phyloP scores from a whole-genome alignment of 345 rosid genomes.

The Salix suchowensis region DNA sequence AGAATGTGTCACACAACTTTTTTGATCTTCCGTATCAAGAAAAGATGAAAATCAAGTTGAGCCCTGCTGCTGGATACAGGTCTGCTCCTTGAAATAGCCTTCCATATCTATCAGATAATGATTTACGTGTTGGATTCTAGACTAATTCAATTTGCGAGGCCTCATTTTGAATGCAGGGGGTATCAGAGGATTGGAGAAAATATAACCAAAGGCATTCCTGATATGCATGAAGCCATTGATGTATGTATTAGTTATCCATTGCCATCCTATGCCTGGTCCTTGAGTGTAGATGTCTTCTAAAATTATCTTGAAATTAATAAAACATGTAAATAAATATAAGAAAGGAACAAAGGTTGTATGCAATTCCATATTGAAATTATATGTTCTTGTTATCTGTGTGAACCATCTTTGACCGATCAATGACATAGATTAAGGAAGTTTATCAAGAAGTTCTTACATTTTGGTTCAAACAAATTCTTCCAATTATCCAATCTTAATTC shows the following conservation, averaged over 20 bases:
- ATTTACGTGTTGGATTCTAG: not conserved
- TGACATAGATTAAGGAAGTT: not conserved
- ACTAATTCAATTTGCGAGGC: not conserved
- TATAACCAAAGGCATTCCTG: slow-evolving; percentile 73
- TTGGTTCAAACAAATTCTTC: not conserved
- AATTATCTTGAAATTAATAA: not conserved
- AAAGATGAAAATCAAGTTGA: slow-evolving; percentile 66
- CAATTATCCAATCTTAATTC: not conserved
- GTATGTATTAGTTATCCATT: slow-evolving; percentile 31
- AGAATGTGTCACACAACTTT: slow-evolving; percentile 39
- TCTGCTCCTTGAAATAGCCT: slow-evolving; percentile 14
- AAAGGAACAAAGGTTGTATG: not conserved
- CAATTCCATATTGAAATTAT: not conserved
- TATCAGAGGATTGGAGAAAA: slow-evolving; percentile 80
- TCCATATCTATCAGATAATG: not conserved
- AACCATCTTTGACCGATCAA: not conserved
- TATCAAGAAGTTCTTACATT: not conserved
- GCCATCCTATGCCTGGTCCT: not conserved
- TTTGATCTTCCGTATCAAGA: slow-evolving; percentile 60
- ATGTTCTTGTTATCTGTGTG: not conserved
- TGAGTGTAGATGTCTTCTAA: not conserved
- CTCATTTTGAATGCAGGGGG: slow-evolving; percentile 55
- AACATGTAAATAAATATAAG: not conserved
- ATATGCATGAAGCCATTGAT: slow-evolving; percentile 83
- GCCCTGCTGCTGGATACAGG: slow-evolving; percentile 75